Conservation (phyloP, 176 grass and related monocot species). For the Eleusine coracana region DNA sequence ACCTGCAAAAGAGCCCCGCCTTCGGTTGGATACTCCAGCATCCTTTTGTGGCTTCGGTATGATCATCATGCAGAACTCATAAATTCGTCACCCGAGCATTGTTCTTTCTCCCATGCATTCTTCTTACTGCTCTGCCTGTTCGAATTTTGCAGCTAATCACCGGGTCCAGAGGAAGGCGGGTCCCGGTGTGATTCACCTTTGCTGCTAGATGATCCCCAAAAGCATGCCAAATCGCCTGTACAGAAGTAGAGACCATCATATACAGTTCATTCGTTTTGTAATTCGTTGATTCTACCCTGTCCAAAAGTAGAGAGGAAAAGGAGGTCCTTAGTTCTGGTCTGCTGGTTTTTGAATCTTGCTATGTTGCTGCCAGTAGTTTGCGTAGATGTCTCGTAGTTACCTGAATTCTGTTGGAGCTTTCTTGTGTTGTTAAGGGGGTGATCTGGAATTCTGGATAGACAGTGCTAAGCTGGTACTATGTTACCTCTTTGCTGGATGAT, state of each 20-base stretch:
- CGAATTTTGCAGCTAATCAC: conserved; percentile 45
- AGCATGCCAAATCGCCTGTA: conserved; percentile 33
- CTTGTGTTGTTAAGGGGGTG: conserved; percentile 12
- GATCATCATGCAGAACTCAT: background rate
- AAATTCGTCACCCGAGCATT: background rate
- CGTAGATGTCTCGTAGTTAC: conserved; percentile 15
- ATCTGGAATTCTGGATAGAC: conserved; percentile 1
- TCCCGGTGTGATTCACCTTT: conserved; percentile 42
- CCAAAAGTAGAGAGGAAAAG: background rate
- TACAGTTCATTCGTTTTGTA: conserved; percentile 20
- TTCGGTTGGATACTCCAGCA: conserved; percentile 85
- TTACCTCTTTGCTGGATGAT: background rate
- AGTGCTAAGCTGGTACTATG: background rate
- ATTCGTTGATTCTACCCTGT: background rate
- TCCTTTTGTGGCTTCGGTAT: conserved; percentile 79
- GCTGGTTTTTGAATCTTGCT: conserved; percentile 9
- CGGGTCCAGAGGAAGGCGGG: conserved; percentile 61
- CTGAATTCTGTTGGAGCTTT: background rate
- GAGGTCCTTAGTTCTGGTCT: background rate
- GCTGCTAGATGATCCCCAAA: conserved; percentile 7
- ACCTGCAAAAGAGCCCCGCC: conserved; percentile 69
- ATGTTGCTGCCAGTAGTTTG: conserved; percentile 10
- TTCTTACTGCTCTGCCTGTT: background rate
- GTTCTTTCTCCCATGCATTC: background rate
- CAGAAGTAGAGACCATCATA: conserved; percentile 24